Evolutionary conservation across 768 basidiomycete species (phyloP), one percentile per base, ranked within the genome.

Genomic region (Paxillus rubicundulus): DNA sequence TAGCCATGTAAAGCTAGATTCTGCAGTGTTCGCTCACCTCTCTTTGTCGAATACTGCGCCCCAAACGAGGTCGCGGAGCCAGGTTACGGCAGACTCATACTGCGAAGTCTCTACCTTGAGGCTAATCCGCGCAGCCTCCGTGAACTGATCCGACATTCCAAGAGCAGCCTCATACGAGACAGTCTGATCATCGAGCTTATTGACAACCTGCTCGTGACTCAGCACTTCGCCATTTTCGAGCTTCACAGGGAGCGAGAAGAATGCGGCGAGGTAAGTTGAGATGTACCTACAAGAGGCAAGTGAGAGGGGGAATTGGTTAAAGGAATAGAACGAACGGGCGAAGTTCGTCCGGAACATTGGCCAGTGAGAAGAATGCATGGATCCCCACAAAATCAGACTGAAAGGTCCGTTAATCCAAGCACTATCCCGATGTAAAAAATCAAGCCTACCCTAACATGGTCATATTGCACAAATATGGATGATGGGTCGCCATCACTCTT

Each of bases 311-410:
- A 33, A 37, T 47, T 24, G 33, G 21, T 8, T 9, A 33, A 43
- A 39, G 52, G 33, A 69, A 88, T 13, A 48, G 17, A 45, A 68
- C 65, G 21, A 43, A 67, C 84, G 92, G 88, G 61, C 87, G 84
- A 44, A 98, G 81, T 20, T 80, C 77, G 54, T 85, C 70, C 0
- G 93, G 86, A 5, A 98, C 69, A 36, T 79, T 79, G 17, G 79
- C 77, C 13, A 96, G 72, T 8, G 94, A 93, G 61, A 97, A 83
- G 54, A 85, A 80, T 8, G 84, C 87, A 57, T 87, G 80, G 28
- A 98, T 72, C 16, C 84, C 82, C 51, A 98, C 84, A 67, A 99
- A 98, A 62, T 96, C 92, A 8, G 96, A 98, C 90, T 97, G 56
- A 1, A 43, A 14, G 20, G 53, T 42, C 47, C 37, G 39, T 52